Conservation (phyloP, 805 yeast species). For the Spathaspora passalidarum region DNA sequence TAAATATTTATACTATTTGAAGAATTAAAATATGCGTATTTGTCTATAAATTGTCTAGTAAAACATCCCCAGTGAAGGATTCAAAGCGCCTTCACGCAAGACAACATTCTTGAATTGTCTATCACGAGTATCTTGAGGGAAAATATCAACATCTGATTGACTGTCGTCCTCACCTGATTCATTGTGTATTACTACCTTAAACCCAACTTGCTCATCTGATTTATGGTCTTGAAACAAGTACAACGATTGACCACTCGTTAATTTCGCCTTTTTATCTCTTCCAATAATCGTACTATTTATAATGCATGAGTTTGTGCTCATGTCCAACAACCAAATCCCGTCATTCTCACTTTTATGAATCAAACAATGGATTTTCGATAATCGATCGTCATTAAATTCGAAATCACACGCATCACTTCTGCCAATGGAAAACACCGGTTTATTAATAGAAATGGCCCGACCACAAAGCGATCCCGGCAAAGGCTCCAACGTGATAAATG, state of each 20-base stretch:
- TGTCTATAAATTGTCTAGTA: neutral
- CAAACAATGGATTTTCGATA: slow-evolving; percentile 83
- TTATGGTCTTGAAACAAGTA: slow-evolving; percentile 63
- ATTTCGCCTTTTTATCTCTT: slow-evolving; percentile 56
- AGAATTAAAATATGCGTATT: neutral
- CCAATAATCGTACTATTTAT: slow-evolving; percentile 61
- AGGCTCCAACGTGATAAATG: slow-evolving; percentile 61
- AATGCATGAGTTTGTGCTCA: slow-evolving; percentile 75
- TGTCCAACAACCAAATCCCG: slow-evolving; percentile 78
- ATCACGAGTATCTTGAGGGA: slow-evolving; percentile 1
- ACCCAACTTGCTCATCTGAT: slow-evolving; percentile 51
- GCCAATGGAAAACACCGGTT: slow-evolving; percentile 72
- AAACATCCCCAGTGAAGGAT: neutral
- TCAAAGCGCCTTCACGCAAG: neutral
- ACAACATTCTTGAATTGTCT: neutral
- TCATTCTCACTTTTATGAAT: slow-evolving; percentile 58
- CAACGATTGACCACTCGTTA: slow-evolving; percentile 64
- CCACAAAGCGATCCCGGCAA: slow-evolving; percentile 41
- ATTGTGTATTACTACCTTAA: slow-evolving; percentile 43
- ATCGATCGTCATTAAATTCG: slow-evolving; percentile 64
- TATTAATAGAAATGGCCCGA: slow-evolving; percentile 57
- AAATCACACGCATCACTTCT: slow-evolving; percentile 62
- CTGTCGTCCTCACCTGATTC: slow-evolving; percentile 28
- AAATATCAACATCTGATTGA: neutral
- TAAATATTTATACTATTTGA: neutral